Conservation (phyloP, 108 stramenopile species). For the Cyclostephanos tholiformis region DNA sequence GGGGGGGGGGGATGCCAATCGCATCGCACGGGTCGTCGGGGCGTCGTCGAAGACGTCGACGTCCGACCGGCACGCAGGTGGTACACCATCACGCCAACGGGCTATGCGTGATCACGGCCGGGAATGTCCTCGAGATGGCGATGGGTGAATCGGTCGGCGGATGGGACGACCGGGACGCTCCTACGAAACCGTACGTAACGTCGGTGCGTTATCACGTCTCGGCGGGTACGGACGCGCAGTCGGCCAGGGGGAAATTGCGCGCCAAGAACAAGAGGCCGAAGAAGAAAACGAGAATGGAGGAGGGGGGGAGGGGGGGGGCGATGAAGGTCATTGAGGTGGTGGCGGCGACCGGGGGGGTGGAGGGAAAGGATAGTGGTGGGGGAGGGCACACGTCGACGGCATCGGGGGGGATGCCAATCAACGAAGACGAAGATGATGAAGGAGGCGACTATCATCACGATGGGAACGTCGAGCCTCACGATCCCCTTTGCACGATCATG, state of each 20-base stretch:
- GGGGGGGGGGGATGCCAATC: too few relatives aligned
- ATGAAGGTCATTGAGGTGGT: too few relatives aligned
- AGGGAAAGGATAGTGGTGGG: background rate
- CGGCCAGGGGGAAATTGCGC: slow-evolving; percentile 48
- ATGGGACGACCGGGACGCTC: background rate
- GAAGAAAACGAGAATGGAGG: background rate
- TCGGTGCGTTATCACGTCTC: slow-evolving; percentile 39
- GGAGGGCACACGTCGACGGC: background rate
- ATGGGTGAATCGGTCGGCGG: background rate
- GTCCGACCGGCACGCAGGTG: slow-evolving; percentile 28
- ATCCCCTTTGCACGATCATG: slow-evolving; percentile 29
- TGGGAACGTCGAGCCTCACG: slow-evolving; percentile 46
- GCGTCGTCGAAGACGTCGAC: background rate
- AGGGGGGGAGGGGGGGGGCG: background rate
- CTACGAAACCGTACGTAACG: background rate
- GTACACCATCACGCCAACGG: slow-evolving; percentile 77
- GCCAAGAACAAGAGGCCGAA: slow-evolving; percentile 29
- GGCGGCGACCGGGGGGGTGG: background rate
- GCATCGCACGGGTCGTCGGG: background rate
- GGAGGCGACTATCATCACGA: slow-evolving; percentile 10
- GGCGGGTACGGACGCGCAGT: slow-evolving; percentile 35
- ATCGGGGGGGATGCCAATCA: background rate
- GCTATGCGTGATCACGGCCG: slow-evolving; percentile 75
- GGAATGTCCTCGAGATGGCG: slow-evolving; percentile 20
- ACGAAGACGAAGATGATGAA: background rate